Conservation (phyloP, 768 basidiomycete genomes). For the Galerina marginata region DNA sequence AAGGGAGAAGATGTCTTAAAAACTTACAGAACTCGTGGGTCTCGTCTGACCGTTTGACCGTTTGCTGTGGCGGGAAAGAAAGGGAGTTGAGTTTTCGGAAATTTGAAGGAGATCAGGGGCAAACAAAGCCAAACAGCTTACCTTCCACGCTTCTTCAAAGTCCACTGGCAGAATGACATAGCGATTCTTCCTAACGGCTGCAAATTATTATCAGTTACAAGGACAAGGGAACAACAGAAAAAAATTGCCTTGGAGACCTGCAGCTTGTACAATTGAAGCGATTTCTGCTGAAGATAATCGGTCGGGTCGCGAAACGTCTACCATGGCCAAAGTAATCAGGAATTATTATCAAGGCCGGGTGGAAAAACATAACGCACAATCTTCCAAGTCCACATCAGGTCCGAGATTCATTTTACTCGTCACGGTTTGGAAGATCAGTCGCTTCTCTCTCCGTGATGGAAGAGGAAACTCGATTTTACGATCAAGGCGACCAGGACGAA, state of each 20-base stretch:
- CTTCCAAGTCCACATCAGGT: constrained; percentile 97
- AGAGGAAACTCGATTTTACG: constrained; percentile 98
- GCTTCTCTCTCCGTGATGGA: constrained; percentile 92
- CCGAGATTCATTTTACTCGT: constrained; percentile 98
- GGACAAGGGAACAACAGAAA: neutral
- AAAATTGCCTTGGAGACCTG: constrained; percentile 89
- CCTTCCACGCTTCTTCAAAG: constrained; percentile 99
- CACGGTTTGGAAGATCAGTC: constrained; percentile 97
- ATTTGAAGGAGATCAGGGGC: constrained; percentile 31
- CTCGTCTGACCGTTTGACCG: constrained; percentile 94
- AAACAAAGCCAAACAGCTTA: constrained; percentile 70
- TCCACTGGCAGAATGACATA: constrained; percentile 96
- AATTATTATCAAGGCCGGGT: constrained; percentile 7
- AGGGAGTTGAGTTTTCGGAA: constrained; percentile 40
- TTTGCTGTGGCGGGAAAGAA: constrained; percentile 70
- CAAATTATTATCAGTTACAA: neutral
- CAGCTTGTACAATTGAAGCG: constrained; percentile 93
- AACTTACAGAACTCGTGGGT: constrained; percentile 94
- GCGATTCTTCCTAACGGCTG: constrained; percentile 97
- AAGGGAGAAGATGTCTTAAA: constrained; percentile 1
- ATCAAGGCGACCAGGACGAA: constrained; percentile 97
- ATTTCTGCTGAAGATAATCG: constrained; percentile 96
- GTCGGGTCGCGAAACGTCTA: constrained; percentile 97
- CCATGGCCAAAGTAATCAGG: neutral
- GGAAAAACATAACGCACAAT: constrained; percentile 67